phyloP scores from a whole-genome alignment of 176 grass and related monocot genomes.

The Musa schizocarpa region DNA sequence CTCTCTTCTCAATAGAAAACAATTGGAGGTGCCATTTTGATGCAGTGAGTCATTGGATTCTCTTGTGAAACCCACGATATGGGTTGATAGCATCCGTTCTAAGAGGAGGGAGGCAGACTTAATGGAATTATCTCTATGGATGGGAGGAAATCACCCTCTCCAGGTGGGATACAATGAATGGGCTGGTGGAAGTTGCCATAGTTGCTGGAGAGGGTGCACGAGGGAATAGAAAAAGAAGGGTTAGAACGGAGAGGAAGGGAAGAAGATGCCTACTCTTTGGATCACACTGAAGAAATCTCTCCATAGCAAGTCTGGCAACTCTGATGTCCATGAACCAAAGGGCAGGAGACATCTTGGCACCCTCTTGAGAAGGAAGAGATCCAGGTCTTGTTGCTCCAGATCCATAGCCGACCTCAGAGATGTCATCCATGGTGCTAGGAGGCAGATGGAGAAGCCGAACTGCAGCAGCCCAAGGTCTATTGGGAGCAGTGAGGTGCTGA shows the following conservation, averaged over 20 bases:
- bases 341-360: slow-evolving; percentile 23
- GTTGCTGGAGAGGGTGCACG: not conserved
- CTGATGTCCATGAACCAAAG: slow-evolving; percentile 33
- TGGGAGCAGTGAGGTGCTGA: slow-evolving; percentile 24
- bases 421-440: slow-evolving; percentile 33
- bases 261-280: slow-evolving; percentile 48
- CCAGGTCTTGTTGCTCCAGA: slow-evolving; percentile 48
- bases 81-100: not conserved
- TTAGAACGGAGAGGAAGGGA: not conserved
- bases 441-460: slow-evolving; percentile 10
- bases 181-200: not conserved
- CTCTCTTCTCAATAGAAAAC: not conserved
- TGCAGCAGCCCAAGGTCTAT: slow-evolving; percentile 42
- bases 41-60: slow-evolving; percentile 4
- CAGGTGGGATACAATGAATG: no score
- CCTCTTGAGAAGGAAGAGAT: slow-evolving; percentile 21
- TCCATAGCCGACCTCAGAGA: slow-evolving; percentile 70
- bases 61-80: not conserved
- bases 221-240: not conserved
- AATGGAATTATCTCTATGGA: not conserved
- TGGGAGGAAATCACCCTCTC: no score
- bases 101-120: not conserved
- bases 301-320: slow-evolving; percentile 48
- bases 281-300: slow-evolving; percentile 55
- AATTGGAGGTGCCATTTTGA: not conserved